Base-by-base conservation (phyloP, 768 basidiomycete genomes). In the Solioccasus polychromus region DNA sequence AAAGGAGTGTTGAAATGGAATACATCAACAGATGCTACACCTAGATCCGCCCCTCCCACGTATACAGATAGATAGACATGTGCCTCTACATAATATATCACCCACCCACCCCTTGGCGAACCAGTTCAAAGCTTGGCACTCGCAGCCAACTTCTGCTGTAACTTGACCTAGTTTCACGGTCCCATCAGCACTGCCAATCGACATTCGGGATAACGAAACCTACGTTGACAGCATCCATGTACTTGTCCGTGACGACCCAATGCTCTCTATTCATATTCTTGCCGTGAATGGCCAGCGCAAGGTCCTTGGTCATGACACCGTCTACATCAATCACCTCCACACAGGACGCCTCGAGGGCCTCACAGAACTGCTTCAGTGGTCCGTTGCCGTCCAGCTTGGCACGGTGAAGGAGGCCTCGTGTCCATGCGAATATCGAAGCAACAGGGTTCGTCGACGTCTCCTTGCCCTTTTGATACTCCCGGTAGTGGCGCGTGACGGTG, bases 401-500 rank as follows among this genome's bases (percentile, higher is more conserved):
- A 54, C 93, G 85, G 71, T 92, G 92, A 43, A 91, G 71, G 32
- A 99, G 77, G 0, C 95, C 95, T 36, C 96, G 84, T 14, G 95
- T 98, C 95, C 95, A 99, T 8, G 95, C 95, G 59, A 94, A 98
- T 73, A 99, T 97, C 45, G 89, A 92, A 35, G 95, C 95, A 55
- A 98, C 93, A 31, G 95, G 94, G 79, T 99, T 99, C 37, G 95
- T 99, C 46, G 90, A 93, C 10, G 95, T 98, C 74, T 98, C 96
- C 48, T 86, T 84, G 40, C 95, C 95, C 75, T 97, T 95, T 69
- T 98, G 95, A 65, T 82, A 86, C 70, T 98, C 95, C 45, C 95
- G 86, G 70, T 94, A 99, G 72, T 98, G 95, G 30, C 95, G 85
- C 3, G 94, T 96, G 46, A 96, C 92, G 15, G 92, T 94, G 67